Base-by-base conservation (phyloP, 2,329 filamentous ascomycete genomes). In the Eutypa lata region DNA sequence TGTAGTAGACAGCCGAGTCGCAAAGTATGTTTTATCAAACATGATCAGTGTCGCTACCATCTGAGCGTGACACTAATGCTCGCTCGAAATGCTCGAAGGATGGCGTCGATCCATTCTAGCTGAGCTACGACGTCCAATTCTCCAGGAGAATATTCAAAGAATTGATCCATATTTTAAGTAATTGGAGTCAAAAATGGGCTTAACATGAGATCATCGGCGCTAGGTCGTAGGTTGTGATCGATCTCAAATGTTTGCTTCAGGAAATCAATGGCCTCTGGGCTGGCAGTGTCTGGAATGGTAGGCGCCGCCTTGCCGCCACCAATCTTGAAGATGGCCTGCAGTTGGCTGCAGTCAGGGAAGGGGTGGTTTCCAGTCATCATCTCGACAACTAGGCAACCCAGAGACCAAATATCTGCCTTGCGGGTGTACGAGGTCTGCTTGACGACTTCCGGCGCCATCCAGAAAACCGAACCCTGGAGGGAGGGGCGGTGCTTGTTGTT, bases 361-460 rank as follows among this genome's bases (percentile, higher is more conserved):
- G 94, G 94, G 69, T 97, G 94, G 44, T 86, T 89, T 52, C 94
- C 94, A 13, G 94, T 97, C 80, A 97, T 96, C 94, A 99, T 99
- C 76, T 99, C 94, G 22, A 99, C 93, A 14, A 99, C 91, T 49
- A 99, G 78, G 70, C 94, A 99, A 33, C 94, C 94, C 22, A 99
- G 82, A 45, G 91, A 96, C 94, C 94, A 99, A 63, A 99, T 99
- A 66, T 99, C 94, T 14, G 94, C 94, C 76, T 97, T 97, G 74
- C 93, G 91, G 5, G 93, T 97, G 74, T 99, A 97, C 6, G 91
- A 92, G 3, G 93, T 97, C 73, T 97, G 94, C 66, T 94, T 94
- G 57, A 99, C 94, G 19, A 99, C 94, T 75, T 99, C 94, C 8
- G 94, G 94, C 1, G 94, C 94, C 94, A 99, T 99, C 94, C 94